Conservation (phyloP, 169 alveolate genomes). For the Eimeria tenella region DNA sequence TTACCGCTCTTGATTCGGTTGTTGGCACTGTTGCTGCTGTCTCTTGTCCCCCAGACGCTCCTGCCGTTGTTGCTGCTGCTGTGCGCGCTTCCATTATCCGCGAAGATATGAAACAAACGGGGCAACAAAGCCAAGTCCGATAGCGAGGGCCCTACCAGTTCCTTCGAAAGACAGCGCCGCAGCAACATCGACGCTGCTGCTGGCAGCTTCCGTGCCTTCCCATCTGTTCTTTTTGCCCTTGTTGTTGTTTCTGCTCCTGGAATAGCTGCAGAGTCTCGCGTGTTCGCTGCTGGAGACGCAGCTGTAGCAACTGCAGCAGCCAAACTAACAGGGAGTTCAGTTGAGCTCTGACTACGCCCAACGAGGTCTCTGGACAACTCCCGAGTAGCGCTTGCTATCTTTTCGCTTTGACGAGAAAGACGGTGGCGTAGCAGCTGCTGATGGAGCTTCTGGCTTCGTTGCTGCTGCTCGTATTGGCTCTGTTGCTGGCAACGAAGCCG, state of each 20-base stretch:
- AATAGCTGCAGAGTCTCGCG: background rate
- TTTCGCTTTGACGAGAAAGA: background rate
- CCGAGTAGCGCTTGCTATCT: background rate
- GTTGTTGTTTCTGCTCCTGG: background rate
- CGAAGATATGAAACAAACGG: conserved; percentile 1
- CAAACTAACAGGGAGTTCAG: conserved; percentile 8
- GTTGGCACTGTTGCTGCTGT: conserved; percentile 34
- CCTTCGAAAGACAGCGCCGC: conserved; percentile 27
- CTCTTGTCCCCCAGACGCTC: background rate
- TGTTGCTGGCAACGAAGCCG: conserved; percentile 25
- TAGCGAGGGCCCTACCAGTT: conserved; percentile 16
- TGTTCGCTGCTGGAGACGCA: background rate
- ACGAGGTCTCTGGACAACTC: background rate
- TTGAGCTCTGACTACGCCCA: conserved; percentile 26
- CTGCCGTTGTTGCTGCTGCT: conserved; percentile 16
- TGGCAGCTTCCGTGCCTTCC: background rate
- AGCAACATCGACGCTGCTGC: conserved; percentile 35
- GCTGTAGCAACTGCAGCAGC: background rate
- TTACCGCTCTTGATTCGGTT: background rate
- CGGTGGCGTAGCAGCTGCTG: conserved; percentile 39
- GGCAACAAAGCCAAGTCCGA: conserved; percentile 41
- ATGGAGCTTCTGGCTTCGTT: background rate
- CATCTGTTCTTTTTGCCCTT: background rate
- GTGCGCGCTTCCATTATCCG: background rate
- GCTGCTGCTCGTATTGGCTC: conserved; percentile 13